These are phyloP conservation scores for Leptographium lundbergii DNA, from an alignment of 2,329 filamentous ascomycete genomes.

Conservation along the genomic window DNA sequence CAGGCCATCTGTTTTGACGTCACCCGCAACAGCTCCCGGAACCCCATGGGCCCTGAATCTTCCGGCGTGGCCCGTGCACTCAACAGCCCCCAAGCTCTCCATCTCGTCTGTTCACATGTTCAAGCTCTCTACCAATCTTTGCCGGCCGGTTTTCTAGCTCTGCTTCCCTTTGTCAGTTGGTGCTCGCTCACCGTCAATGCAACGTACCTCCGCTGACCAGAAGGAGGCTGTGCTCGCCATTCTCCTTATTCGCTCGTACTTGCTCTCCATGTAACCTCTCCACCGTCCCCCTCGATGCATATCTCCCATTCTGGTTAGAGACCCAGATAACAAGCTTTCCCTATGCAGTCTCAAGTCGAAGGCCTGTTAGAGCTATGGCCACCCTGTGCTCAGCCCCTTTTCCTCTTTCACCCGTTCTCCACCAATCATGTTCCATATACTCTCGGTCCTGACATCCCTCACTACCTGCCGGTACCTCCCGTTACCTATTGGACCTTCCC, in stretches of 20 bases:
- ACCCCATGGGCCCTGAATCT: neutral
- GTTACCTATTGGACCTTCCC: neutral
- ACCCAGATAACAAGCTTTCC: neutral
- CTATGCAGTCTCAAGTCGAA: neutral
- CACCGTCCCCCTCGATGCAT: neutral
- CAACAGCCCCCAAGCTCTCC: neutral
- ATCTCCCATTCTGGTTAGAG: neutral
- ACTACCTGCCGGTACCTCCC: conserved; percentile 2
- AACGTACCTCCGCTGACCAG: neutral
- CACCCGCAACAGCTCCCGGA: neutral
- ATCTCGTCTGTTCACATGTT: neutral
- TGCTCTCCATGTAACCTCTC: neutral
- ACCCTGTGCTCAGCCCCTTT: neutral
- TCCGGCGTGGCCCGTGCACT: neutral
- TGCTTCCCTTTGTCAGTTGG: neutral
- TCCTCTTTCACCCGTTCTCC: neutral
- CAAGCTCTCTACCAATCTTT: neutral
- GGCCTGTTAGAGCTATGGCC: neutral
- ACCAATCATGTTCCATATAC: conserved; percentile 1
- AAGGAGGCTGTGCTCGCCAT: neutral
- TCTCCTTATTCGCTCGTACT: no score
- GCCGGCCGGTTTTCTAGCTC: conserved; percentile 2
- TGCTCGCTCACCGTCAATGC: neutral
- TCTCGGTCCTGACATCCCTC: neutral
- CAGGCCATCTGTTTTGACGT: neutral